These are phyloP conservation scores for Calonectria pauciramosa DNA, from an alignment of 2,329 filamentous ascomycete species.

Conservation along the genomic window DNA sequence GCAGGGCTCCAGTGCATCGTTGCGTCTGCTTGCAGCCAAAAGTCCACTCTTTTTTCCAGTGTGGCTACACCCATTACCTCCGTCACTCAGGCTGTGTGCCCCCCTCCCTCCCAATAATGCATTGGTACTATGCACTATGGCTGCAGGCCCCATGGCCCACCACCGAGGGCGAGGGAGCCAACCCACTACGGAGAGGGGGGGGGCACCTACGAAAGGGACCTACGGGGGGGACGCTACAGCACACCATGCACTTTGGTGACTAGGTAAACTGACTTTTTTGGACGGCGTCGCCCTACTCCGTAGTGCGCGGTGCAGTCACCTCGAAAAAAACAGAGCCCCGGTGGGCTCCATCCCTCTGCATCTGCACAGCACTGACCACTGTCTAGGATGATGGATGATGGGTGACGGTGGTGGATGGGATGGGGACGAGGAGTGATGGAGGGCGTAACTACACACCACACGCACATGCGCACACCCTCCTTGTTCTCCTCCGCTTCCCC, in stretches of 20 bases:
- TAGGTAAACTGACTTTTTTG: constrained; percentile 13
- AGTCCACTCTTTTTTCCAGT: constrained; percentile 16
- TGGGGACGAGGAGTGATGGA: not conserved
- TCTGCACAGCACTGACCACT: constrained; percentile 25
- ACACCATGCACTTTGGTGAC: constrained; percentile 10
- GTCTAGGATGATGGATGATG: constrained; percentile 8
- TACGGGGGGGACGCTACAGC: not conserved
- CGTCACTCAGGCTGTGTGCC: constrained; percentile 31
- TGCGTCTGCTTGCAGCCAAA: constrained; percentile 21
- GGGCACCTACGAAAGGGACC: not conserved
- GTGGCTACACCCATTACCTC: constrained; percentile 20
- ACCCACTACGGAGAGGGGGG: not conserved
- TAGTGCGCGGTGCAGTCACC: constrained; percentile 7
- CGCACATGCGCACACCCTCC: not conserved
- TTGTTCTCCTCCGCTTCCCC: not conserved
- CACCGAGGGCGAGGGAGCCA: constrained; percentile 40
- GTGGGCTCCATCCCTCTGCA: constrained; percentile 24
- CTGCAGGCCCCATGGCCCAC: constrained; percentile 39
- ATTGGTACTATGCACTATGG: constrained; percentile 25
- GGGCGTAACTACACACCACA: not conserved
- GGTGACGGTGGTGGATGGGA: constrained; percentile 7
- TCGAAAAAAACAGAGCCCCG: constrained; percentile 12
- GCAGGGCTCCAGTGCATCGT: constrained; percentile 22
- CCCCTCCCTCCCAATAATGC: constrained; percentile 29
- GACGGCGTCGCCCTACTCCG: constrained; percentile 8